Base-by-base conservation (phyloP, 495 filamentous ascomycete genomes). In the Bacidia gigantensis region DNA sequence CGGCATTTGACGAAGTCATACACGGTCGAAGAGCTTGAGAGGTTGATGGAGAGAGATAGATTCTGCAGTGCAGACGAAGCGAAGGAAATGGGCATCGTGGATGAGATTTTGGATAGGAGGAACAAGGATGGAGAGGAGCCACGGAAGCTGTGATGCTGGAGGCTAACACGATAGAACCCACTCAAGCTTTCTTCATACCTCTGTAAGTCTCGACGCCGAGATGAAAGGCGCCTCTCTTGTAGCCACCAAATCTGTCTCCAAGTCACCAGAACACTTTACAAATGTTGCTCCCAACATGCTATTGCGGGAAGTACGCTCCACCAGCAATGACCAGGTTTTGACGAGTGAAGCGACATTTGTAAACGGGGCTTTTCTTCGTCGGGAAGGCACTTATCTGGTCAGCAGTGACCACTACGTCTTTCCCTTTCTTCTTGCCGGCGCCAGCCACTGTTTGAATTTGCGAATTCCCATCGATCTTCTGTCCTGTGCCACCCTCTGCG, bases 11-110 rank as follows among this genome's bases (percentile, higher is more conserved):
- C 85, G 55, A 85, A 81, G 66, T 71, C 80, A 53, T 68, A 84
- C 62, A 75, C 69, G 1, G 66, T 95, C 53, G 80, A 86, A 50
- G 87, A 90, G 49, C 80, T 95, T 63, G 92, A 93, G 74, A 85
- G 78, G 68, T 69, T 96, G 62, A 95, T 98, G 88, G 92, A 98
- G 73, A 69, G 92, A 50, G 92, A 98, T 67, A 87, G 89, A 58
- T 95, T 95, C 59, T 80, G 97, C 78, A 81, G 84, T 48, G 89
- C 89, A 2, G 64, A 84, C 39, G 90, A 96, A 68, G 90, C 92
- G 14, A 70, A 87, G 63, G 86, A 92, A 21, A 73, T 93, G 67
- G 92, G 92, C 0, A 82, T 98, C 59, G 76, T 98, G 25, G 92
- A 98, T 72, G 78, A 89, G 67, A 88, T 98, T 49, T 60, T 98